phyloP scores from a whole-genome alignment of 352 stramenopile species.

The Globisporangium radiosum region DNA sequence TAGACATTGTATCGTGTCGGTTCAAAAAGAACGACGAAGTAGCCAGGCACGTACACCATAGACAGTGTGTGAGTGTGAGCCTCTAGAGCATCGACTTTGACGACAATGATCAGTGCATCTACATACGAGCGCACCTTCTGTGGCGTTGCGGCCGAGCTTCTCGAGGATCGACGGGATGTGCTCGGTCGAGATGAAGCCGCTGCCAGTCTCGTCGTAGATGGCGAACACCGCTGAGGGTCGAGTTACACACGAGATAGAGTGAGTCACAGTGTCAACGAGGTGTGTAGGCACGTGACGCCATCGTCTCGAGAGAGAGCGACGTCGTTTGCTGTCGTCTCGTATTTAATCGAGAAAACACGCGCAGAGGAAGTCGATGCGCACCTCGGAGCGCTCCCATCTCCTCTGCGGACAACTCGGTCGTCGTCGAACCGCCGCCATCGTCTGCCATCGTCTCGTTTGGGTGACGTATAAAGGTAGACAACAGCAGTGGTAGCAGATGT shows the following conservation, averaged over 20 bases:
- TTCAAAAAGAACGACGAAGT: not conserved
- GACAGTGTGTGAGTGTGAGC: too few relatives aligned
- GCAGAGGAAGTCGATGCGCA: constrained; percentile 10
- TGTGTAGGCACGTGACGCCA: too few relatives aligned
- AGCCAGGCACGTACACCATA: too few relatives aligned
- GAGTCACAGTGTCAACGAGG: too few relatives aligned
- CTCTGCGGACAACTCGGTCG: constrained; percentile 55
- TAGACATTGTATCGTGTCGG: not conserved
- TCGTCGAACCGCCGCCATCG: constrained; percentile 6
- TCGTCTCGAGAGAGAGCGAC: too few relatives aligned
- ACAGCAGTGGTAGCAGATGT: too few relatives aligned
- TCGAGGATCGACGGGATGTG: constrained; percentile 70
- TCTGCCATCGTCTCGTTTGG: constrained; percentile 10
- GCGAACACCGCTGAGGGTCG: constrained; percentile 54
- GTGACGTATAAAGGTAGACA: too few relatives aligned
- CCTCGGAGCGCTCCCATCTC: constrained; percentile 65
- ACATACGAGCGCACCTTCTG: constrained; percentile 37
- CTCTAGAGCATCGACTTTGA: not conserved
- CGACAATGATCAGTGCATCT: not conserved
- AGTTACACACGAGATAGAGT: not conserved
- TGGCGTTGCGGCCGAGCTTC: constrained; percentile 61
- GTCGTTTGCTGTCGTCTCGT: not conserved
- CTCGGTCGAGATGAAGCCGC: constrained; percentile 52
- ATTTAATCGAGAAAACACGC: not conserved
- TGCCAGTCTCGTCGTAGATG: constrained; percentile 62